Percentiles rank a stretch among this genome's conserved stretches.
Evolutionary conservation across 2,329 filamentous ascomycete species (phyloP).

Genomic region (Colletotrichum siamense): DNA sequence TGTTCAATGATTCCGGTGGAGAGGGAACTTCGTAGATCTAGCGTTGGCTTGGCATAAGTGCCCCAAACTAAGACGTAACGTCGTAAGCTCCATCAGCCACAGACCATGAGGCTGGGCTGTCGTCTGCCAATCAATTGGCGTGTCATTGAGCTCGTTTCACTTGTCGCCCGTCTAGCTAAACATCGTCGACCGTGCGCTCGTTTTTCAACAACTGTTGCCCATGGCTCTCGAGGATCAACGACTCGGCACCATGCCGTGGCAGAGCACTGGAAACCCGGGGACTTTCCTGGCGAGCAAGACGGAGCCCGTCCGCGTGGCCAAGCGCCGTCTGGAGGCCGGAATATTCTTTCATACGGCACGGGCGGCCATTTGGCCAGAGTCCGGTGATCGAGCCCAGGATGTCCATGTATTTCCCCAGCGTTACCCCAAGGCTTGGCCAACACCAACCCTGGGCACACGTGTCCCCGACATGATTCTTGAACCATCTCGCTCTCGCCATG

Average conservation of each 20-base stretch:
- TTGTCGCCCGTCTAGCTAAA: background rate
- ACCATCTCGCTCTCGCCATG: background rate
- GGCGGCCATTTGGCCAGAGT: background rate
- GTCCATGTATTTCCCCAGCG: background rate
- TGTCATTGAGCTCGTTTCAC: conserved; percentile 3
- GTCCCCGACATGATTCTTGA: background rate
- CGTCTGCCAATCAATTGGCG: background rate
- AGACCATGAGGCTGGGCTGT: background rate
- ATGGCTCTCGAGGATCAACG: conserved; percentile 9
- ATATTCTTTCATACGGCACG: background rate
- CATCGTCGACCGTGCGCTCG: background rate
- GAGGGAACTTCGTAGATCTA: background rate
- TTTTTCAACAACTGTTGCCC: conserved; percentile 2
- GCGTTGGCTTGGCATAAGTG: background rate
- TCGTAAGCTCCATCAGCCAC: background rate
- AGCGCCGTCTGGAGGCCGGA: background rate
- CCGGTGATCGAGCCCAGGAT: background rate
- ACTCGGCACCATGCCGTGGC: conserved; percentile 2
- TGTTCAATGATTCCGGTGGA: background rate
- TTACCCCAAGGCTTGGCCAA: background rate
- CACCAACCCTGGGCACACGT: background rate
- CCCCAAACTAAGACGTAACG: background rate
- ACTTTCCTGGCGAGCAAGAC: background rate
- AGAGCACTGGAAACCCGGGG: background rate
- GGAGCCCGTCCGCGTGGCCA: background rate